Percentiles rank a stretch among this genome's conserved stretches.
Evolutionary conservation across 352 stramenopile species (phyloP).

Genomic region (Pelagophyceae sp.): DNA sequence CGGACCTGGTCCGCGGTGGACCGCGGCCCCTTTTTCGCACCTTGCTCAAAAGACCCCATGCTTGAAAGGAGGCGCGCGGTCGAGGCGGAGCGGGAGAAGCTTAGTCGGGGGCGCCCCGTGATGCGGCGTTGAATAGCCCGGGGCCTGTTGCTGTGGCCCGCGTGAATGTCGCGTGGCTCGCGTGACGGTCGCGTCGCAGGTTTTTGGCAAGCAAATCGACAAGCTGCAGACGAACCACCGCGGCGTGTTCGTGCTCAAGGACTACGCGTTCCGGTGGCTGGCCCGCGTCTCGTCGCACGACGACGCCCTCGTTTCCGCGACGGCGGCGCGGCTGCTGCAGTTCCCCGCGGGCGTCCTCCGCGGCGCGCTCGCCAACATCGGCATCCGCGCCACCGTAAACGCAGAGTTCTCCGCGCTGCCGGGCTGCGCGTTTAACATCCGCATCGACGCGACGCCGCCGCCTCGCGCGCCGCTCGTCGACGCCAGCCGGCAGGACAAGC

Average conservation of each 20-base stretch:
- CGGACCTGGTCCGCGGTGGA: no score
- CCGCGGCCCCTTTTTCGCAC: no score
- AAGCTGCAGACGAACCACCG: slow-evolving; percentile 95
- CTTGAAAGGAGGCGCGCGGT: no score
- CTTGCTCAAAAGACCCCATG: no score
- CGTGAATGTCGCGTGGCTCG: no score
- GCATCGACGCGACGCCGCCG: slow-evolving; percentile 31
- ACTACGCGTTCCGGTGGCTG: slow-evolving; percentile 85
- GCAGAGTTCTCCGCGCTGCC: slow-evolving; percentile 80
- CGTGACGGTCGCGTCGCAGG: no score
- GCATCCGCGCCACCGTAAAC: slow-evolving; percentile 84
- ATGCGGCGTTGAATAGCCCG: no score
- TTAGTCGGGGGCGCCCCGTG: no score
- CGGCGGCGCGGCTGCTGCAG: slow-evolving; percentile 57
- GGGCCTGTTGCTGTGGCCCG: no score
- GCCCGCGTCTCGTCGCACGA: slow-evolving; percentile 47
- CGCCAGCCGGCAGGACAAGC: no score
- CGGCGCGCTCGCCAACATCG: slow-evolving; percentile 82
- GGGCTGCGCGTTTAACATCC: slow-evolving; percentile 70
- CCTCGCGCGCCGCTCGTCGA: no score
- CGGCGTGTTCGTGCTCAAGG: slow-evolving; percentile 84
- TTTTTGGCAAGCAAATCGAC: slow-evolving; percentile 95
- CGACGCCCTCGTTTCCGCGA: slow-evolving; percentile 62
- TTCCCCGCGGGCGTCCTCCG: slow-evolving; percentile 89
- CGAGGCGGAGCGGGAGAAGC: no score